Base-by-base conservation (phyloP, 306 rosid species). In the Begonia fuchsioides region DNA sequence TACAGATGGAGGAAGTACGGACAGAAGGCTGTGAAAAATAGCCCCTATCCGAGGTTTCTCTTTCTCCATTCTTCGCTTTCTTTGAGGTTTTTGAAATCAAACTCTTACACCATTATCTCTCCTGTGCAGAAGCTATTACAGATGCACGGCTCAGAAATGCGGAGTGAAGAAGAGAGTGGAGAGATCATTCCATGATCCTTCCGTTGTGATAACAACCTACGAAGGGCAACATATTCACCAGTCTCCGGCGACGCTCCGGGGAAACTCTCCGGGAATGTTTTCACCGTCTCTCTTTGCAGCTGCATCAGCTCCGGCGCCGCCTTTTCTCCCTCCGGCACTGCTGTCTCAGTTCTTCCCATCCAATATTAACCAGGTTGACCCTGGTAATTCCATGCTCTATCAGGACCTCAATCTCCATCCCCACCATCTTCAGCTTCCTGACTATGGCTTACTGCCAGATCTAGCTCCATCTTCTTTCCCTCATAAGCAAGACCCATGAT, bases 1-100 rank as follows among this genome's bases (percentile, higher is more conserved):
- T 82, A 82, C 55, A 74, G 90, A 79, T 86, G 96, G 96, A 79
- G 96, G 72, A 86, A 86, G 62, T 86, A 86, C 60, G 96, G 96
- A 44, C 96, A 86, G 69, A 86, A 86, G 58, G 96, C 96, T 18
- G 96, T 86, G 55, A 86, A 86, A 68, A 86, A 86, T 43, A 86
- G 96, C 64, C 86, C 96, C 1, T 82, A 82, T 66, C 96, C 96
- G 63, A 82, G 96, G 96, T 86, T 59, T 26, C 39, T 12, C 39
- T 12, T 13, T 6, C 3, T 15, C 12, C 32, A 16, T 48, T 48
- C 19, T 7, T 48, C 17, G 5, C 32, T 48, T 8, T 48, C 32
- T 4, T 8, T 4, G 18, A 16, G 10, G 12, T 13, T 13, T 11
- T 10, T 2, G 6, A 12, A 45, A n/a, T 1, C 15, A 45, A 12